A percentile compares a stretch with the other conserved stretches of the same genome.
These are phyloP conservation scores for Lecanicillium sp. DNA, from an alignment of 2,329 filamentous ascomycete species.

Conservation along the genomic window DNA sequence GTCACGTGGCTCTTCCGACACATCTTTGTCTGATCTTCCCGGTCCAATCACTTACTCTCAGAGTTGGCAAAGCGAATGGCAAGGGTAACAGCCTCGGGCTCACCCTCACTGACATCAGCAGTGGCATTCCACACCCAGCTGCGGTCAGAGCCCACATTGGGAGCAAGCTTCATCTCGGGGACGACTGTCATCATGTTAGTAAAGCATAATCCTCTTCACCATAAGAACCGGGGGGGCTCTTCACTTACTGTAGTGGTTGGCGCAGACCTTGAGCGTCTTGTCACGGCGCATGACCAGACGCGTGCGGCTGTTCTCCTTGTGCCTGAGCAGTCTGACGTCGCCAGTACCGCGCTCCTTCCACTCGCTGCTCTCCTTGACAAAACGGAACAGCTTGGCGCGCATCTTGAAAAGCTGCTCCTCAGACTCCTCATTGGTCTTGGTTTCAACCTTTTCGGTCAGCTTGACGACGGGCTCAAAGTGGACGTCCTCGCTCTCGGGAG, in stretches of 20 bases:
- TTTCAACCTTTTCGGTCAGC: conserved; percentile 93
- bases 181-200: conserved; percentile 54
- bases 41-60: conserved; percentile 65
- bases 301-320: conserved; percentile 98
- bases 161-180: conserved; percentile 96
- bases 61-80: conserved; percentile 97
- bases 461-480: conserved; percentile 96
- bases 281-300: conserved; percentile 97
- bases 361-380: conserved; percentile 82
- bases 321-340: conserved; percentile 92
- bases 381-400: conserved; percentile 99
- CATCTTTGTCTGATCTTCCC: too few relatives aligned
- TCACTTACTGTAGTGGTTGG: conserved; percentile 97
- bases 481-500: conserved; percentile 82
- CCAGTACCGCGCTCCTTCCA: conserved; percentile 99
- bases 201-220: not conserved
- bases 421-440: conserved; percentile 95
- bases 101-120: conserved; percentile 95
- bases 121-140: conserved; percentile 99
- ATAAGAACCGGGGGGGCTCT: not conserved
- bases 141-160: conserved; percentile 95
- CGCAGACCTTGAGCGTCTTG: conserved; percentile 99
- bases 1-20: too few relatives aligned
- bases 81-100: conserved; percentile 90
- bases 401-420: conserved; percentile 99